Evolutionary conservation across 345 rosid species (phyloP), one percentile per base, ranked within the genome.

Genomic region (Ceriops zippeliana): DNA sequence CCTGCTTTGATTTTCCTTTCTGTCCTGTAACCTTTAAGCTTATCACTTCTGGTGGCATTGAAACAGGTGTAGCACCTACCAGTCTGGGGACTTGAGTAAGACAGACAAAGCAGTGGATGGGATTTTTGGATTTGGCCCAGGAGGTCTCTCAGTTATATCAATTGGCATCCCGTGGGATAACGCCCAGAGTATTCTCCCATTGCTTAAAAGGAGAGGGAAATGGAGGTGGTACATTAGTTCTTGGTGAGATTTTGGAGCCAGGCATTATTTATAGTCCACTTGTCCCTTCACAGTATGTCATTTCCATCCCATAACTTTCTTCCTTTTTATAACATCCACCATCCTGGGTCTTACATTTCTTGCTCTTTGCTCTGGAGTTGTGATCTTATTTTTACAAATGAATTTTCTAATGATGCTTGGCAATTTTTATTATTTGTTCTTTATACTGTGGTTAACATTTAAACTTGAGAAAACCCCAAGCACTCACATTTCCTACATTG

Each of bases 211-310:
- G 80, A 76, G 76, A 76, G 17, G 80, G 73, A n/a, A 68, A n/a
- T 37, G 80, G 80, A 56, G 80, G 80, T 57, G 80, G 80, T 34
- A 76, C 68, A 56, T 68, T 76, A 64, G 80, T 76, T 58, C 80
- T 76, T 52, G 80, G 80, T 37, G 76, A 76, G 73, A 76, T 76
- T 68, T 58, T 76, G 75, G 80, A 76, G 76, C 80, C 80, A 58
- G 63, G 70, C 65, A 72, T 76, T n/a, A 68, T 71, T 58, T 76
- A 72, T 60, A 76, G 66, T 59, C 75, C 80, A 34, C 76, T 76
- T 49, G 76, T 76, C 38, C 73, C 76, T 34, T 76, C 80, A 35
- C 80, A 72, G 80, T 76, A 72, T 57, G 76, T 63, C 64, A 42
- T 42, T 42, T 42, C 49, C 49, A 42, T 42, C 49, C 49, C 15